phyloP scores from a whole-genome alignment of 2,329 filamentous ascomycete species.

The Colletotrichum sp. region DNA sequence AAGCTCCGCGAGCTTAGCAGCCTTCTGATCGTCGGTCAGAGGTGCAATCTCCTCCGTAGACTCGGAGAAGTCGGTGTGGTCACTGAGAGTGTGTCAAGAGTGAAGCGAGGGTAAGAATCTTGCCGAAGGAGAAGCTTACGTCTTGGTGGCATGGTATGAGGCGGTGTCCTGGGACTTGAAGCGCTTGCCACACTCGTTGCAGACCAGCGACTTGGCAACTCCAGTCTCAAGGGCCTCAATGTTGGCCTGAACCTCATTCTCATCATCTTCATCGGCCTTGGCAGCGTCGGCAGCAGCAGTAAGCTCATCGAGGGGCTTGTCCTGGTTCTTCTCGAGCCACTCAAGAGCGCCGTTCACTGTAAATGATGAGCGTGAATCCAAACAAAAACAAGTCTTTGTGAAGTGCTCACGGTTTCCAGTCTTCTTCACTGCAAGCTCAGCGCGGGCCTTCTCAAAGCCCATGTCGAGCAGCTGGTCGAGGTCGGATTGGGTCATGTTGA shows the following conservation, averaged over 20 bases:
- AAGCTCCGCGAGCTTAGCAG: conserved; percentile 77
- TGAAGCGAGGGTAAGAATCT: not conserved
- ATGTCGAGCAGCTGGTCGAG: conserved; percentile 69
- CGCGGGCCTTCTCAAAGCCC: conserved; percentile 84
- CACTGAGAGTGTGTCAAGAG: conserved; percentile 47
- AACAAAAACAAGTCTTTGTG: not conserved
- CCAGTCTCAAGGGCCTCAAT: conserved; percentile 73
- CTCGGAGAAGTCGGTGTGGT: conserved; percentile 90
- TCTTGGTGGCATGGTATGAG: conserved; percentile 90
- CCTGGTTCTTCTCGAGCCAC: conserved; percentile 93
- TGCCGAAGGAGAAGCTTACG: conserved; percentile 50
- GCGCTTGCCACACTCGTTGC: conserved; percentile 93
- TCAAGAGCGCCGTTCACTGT: conserved; percentile 87
- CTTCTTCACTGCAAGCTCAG: conserved; percentile 84
- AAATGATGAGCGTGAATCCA: not conserved
- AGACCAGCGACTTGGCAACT: conserved; percentile 82
- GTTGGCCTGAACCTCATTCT: conserved; percentile 55
- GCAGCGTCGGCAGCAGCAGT: conserved; percentile 48
- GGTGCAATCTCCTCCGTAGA: conserved; percentile 92
- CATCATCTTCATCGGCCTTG: conserved; percentile 48
- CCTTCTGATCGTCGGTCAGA: conserved; percentile 90
- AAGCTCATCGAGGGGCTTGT: conserved; percentile 85
- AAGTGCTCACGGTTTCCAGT: conserved; percentile 74
- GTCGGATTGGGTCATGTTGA: conserved; percentile 62
- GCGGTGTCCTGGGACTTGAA: conserved; percentile 84